Conservation (phyloP, 1,139 yeast genomes). For the Casaregolazyma suthepensis region DNA sequence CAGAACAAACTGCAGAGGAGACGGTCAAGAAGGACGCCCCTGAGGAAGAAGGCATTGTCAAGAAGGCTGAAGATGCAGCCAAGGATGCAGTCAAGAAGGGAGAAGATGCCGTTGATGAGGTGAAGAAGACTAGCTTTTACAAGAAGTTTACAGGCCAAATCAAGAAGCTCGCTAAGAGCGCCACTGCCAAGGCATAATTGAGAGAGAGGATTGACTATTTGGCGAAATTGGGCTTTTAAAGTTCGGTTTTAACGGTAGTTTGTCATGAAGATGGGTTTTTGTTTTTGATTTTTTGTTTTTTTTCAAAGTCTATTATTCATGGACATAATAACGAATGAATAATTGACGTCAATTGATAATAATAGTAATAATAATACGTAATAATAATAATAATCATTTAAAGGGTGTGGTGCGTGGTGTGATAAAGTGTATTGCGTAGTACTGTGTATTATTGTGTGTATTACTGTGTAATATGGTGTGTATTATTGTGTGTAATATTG, state of each 20-base stretch:
- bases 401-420: no score
- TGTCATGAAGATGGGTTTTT: not conserved
- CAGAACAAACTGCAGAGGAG: slow-evolving; percentile 13
- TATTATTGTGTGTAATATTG: no score
- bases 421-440: no score
- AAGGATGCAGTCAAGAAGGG: slow-evolving; percentile 18
- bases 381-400: not conserved
- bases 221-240: not conserved
- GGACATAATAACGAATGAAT: not conserved
- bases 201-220: not conserved
- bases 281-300: not conserved
- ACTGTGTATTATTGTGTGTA: no score
- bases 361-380: not conserved
- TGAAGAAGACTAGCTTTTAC: slow-evolving; percentile 45
- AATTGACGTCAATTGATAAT: not conserved
- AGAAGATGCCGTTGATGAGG: slow-evolving; percentile 21
- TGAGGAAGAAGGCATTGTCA: slow-evolving; percentile 17
- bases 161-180: slow-evolving; percentile 39
- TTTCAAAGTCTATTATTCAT: slow-evolving; percentile 1
- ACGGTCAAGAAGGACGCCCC: slow-evolving; percentile 14
- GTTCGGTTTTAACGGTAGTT: slow-evolving; percentile 7
- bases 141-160: slow-evolving; percentile 46
- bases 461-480: no score
- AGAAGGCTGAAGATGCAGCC: slow-evolving; percentile 16
- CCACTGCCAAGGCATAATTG: slow-evolving; percentile 15